Evolutionary conservation across 768 basidiomycete species (phyloP).

Genomic region (Trametes cubensis): DNA sequence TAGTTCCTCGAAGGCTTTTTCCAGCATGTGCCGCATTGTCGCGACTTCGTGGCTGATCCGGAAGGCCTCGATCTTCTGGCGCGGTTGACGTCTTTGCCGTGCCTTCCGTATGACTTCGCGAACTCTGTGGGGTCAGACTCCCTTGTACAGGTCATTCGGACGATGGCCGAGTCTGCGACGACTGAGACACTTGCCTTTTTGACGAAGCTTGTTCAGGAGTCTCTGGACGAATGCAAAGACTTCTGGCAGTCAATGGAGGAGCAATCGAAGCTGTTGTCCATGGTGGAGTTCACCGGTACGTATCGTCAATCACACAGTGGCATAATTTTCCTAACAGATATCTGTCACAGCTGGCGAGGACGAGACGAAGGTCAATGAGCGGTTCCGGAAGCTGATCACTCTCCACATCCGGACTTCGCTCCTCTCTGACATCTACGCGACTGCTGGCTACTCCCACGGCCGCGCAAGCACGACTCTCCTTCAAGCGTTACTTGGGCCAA

Average conservation of each 20-base stretch:
- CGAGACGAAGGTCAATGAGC: conserved; percentile 52
- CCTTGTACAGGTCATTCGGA: conserved; percentile 84
- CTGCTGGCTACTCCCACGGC: conserved; percentile 79
- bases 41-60: conserved; percentile 79
- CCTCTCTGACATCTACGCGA: conserved; percentile 86
- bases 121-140: conserved; percentile 85
- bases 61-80: conserved; percentile 78
- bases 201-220: conserved; percentile 66
- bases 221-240: conserved; percentile 65
- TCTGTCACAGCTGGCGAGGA: conserved; percentile 43
- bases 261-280: conserved; percentile 63
- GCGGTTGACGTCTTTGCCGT: conserved; percentile 78
- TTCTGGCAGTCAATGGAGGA: conserved; percentile 65
- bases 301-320: neutral
- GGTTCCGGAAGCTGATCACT: conserved; percentile 73
- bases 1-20: conserved; percentile 95
- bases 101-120: conserved; percentile 86
- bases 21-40: conserved; percentile 87
- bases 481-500: conserved; percentile 67
- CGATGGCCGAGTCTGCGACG: conserved; percentile 86
- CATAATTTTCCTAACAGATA: neutral
- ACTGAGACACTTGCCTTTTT: conserved; percentile 74
- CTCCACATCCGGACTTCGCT: conserved; percentile 80
- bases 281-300: conserved; percentile 58
- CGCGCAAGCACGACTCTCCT: conserved; percentile 75